Evolutionary conservation across 805 yeast species (phyloP), one percentile per base, ranked within the genome.

Genomic region (Clavispora santaluciae): DNA sequence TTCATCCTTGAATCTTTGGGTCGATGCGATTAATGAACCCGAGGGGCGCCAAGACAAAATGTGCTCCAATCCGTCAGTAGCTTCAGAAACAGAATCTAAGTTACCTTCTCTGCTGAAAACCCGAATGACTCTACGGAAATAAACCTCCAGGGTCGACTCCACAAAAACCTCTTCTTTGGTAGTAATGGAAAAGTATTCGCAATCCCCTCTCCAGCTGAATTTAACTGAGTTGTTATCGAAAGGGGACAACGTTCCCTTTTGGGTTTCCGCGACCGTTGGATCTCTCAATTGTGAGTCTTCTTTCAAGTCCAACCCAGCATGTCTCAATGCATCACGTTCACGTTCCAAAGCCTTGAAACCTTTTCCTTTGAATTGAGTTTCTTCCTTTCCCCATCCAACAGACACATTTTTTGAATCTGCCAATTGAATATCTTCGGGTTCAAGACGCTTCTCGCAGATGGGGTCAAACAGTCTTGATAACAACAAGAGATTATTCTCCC

Each of bases 321-420:
- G 76, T 59, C 54, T 81, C 70, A 76, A 61, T 2, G 79, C 75
- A 15, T 46, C 47, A 2, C 49, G 42, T 51, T 76, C 84, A 62
- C 91, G 74, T 63, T 85, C 95, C 45, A 77, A 56, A 6, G 85
- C 88, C 54, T 82, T 83, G 22, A 86, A 93, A 48, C 99, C 99
- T 55, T 77, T 82, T 38, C 99, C 99, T 62, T 84, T 81, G 62
- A 93, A 93, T 64, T 93, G 99, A 0, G 99, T 93, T 60, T 91
- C 98, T 51, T 83, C 82, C 46, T 84, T 86, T 56, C 99, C 99
- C 99, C 99, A 93, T 20, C 99, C 99, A 33, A 93, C 96, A 21
- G 91, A 83, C 26, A 93, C 96, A 57, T 93, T 96, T 50, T 81
- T 82, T 2, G 89, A 81, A 23, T 72, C 67, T 37, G 78, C 64